These are phyloP conservation scores for Kernera saxatilis DNA, from an alignment of 345 rosid species.

Conservation along the genomic window DNA sequence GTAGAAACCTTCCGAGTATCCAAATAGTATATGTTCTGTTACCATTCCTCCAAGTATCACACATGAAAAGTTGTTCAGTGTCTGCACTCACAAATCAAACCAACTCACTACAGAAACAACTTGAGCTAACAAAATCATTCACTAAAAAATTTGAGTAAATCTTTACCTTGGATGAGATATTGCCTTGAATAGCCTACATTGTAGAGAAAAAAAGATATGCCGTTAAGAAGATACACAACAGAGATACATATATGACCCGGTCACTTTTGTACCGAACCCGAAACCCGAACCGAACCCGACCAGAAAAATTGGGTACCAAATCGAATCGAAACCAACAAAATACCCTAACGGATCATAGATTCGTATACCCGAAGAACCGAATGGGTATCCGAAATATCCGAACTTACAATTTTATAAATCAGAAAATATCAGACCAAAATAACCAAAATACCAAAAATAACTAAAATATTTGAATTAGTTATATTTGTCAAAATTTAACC, in stretches of 20 bases:
- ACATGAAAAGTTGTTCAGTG: slow-evolving; percentile 40
- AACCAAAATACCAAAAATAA: no score
- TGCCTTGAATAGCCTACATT: slow-evolving; percentile 30
- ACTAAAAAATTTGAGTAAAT: not conserved
- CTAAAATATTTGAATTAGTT: no score
- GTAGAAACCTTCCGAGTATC: slow-evolving; percentile 44
- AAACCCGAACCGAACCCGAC: no score
- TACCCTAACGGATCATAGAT: no score
- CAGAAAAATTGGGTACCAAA: no score
- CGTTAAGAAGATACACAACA: not conserved
- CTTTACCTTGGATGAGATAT: slow-evolving; percentile 46
- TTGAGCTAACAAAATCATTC: not conserved
- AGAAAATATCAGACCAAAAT: no score
- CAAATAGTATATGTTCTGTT: slow-evolving; percentile 43
- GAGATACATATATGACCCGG: not conserved
- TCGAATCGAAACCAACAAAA: no score
- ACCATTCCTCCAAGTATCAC: slow-evolving; percentile 51
- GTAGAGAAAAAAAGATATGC: not conserved
- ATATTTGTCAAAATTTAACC: no score
- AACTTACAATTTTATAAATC: no score
- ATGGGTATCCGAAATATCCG: no score
- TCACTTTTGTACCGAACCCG: no score
- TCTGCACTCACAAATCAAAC: not conserved
- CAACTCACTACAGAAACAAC: not conserved
- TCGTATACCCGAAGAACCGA: no score